Percentiles rank a stretch among this genome's conserved stretches.
phyloP scores from a whole-genome alignment of 2,329 filamentous ascomycete species.

The Diaporthe helianthi region DNA sequence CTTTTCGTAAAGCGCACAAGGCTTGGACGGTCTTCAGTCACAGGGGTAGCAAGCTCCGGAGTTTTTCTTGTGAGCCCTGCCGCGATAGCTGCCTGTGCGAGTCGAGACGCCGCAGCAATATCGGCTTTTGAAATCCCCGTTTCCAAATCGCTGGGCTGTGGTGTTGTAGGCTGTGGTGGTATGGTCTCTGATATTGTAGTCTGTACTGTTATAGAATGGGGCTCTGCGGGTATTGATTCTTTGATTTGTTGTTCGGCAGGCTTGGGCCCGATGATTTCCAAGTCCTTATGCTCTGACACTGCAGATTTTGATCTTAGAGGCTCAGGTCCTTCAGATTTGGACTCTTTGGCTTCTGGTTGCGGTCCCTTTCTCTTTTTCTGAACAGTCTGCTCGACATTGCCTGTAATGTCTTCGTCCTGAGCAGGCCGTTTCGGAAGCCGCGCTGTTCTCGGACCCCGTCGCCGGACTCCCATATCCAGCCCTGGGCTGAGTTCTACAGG shows the following conservation, averaged over 20 bases:
- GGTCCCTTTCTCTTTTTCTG: neutral
- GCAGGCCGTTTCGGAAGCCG: neutral
- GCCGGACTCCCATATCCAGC: conserved; percentile 1
- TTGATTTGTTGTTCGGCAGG: neutral
- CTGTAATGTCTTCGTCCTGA: neutral
- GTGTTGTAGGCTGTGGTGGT: neutral
- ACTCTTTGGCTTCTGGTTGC: neutral
- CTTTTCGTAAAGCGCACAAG: neutral
- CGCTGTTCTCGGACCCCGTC: neutral
- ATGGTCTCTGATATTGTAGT: neutral
- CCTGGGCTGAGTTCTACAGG: conserved; percentile 19
- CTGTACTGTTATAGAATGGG: neutral
- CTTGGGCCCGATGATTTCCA: neutral
- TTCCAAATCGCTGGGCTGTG: neutral
- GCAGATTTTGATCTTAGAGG: neutral
- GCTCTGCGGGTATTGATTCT: neutral
- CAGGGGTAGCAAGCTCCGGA: neutral
- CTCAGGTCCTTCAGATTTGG: too few species aligned
- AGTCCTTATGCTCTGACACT: neutral
- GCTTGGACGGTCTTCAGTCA: neutral
- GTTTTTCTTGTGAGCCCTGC: neutral
- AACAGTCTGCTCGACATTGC: neutral
- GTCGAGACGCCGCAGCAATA: neutral
- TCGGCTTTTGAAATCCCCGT: neutral
- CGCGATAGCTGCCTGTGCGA: conserved; percentile 4